phyloP scores from a whole-genome alignment of 139 green algal genomes.

The Chlamydomonas asymmetrica region DNA sequence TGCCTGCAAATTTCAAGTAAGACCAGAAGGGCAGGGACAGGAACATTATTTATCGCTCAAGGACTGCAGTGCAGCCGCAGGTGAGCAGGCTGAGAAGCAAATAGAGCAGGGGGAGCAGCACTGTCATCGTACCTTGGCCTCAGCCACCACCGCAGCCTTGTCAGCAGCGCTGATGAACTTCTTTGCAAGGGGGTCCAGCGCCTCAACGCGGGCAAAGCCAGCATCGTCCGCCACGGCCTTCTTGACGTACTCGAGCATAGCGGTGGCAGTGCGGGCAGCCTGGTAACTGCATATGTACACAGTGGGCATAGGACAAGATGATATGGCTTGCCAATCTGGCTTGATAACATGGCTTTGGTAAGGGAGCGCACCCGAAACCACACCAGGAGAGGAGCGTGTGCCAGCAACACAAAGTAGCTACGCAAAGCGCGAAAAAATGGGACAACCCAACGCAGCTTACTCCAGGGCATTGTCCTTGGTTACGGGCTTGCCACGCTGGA shows the following conservation, averaged over 20 bases:
- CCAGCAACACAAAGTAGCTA: too few species aligned
- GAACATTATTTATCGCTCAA: too few species aligned
- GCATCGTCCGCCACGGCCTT: constrained; percentile 60
- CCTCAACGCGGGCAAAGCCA: constrained; percentile 65
- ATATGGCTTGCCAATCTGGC: too few species aligned
- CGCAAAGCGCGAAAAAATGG: too few species aligned
- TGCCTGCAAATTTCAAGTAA: too few species aligned
- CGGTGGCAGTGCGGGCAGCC: constrained; percentile 54
- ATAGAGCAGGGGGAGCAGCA: neutral
- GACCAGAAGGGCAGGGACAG: constrained; percentile 3
- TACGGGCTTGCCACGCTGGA: constrained; percentile 61
- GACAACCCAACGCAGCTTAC: constrained; percentile 45
- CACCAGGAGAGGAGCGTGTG: too few species aligned
- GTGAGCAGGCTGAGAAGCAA: neutral
- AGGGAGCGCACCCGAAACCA: too few species aligned
- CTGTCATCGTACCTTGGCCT: neutral
- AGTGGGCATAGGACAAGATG: neutral
- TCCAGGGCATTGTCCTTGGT: constrained; percentile 47
- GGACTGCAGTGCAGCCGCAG: neutral
- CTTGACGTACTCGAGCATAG: constrained; percentile 77
- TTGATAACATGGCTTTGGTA: too few species aligned
- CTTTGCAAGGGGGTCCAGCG: constrained; percentile 51
- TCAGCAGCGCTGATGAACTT: constrained; percentile 36
- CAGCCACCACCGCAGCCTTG: constrained; percentile 25
- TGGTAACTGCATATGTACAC: constrained; percentile 71